Conservation (phyloP, 768 basidiomycete species). For the Melanogaster broomeanus region DNA sequence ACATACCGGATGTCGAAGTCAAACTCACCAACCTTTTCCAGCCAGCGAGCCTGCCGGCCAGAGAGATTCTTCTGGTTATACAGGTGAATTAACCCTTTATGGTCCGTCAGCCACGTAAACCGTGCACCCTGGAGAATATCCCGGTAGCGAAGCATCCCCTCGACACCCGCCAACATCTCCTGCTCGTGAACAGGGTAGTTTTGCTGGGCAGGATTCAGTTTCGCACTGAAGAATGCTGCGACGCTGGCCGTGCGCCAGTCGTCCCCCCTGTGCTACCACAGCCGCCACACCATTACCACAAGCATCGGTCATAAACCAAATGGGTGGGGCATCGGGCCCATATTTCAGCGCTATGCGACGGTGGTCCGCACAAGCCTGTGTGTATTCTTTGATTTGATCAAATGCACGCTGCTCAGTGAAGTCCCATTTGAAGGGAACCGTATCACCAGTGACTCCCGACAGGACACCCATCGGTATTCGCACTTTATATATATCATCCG, state of each 20-base stretch:
- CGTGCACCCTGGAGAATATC: constrained; percentile 31
- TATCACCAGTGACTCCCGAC: not conserved
- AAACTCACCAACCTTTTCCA: constrained; percentile 32
- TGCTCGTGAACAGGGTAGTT: constrained; percentile 43
- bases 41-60: constrained; percentile 37
- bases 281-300: not conserved
- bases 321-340: not conserved
- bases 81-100: constrained; percentile 25
- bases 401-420: not conserved
- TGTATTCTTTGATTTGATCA: not conserved
- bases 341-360: not conserved
- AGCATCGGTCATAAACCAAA: constrained; percentile 1
- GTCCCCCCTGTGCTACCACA: not conserved
- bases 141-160: constrained; percentile 30
- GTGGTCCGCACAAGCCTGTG: not conserved
- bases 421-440: not conserved
- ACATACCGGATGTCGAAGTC: constrained; percentile 33
- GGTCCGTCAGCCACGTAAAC: constrained; percentile 35
- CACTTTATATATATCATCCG: constrained; percentile 2
- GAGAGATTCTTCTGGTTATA: constrained; percentile 35
- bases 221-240: constrained; percentile 13
- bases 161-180: constrained; percentile 38
- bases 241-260: not conserved
- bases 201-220: constrained; percentile 37
- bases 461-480: not conserved